Conservation (phyloP, 768 basidiomycete genomes). For the Mycena crocata region DNA sequence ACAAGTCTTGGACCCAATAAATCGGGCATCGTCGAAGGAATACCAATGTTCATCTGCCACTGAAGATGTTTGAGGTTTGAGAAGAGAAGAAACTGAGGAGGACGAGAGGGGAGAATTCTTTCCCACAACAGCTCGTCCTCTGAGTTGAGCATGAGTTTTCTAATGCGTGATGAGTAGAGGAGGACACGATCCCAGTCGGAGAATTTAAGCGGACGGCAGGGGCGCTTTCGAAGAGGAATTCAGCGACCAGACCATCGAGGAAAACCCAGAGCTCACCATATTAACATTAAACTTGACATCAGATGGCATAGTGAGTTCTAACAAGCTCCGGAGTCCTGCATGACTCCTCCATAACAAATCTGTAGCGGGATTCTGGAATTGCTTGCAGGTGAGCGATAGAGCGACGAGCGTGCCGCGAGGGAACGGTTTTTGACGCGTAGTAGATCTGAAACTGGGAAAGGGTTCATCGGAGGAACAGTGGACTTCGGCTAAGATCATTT, state of each 20-base stretch:
- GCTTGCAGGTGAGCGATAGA: not conserved
- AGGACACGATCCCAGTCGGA: not conserved
- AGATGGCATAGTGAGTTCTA: not conserved
- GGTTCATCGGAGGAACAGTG: not conserved
- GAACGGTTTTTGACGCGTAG: too few relatives aligned
- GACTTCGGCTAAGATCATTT: not conserved
- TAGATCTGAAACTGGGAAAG: not conserved
- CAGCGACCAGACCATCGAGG: not conserved
- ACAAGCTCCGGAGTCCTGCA: not conserved
- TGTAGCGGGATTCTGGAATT: not conserved
- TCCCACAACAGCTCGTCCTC: not conserved
- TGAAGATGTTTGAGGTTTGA: not conserved
- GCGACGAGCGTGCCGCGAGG: not conserved
- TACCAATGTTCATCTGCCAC: not conserved
- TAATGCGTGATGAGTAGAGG: not conserved
- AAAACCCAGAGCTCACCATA: not conserved
- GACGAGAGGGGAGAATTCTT: not conserved
- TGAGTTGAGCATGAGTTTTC: not conserved
- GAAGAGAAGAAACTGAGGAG: not conserved
- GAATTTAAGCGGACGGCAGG: not conserved
- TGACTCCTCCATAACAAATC: not conserved
- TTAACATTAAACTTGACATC: too few relatives aligned
- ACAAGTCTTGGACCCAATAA: not conserved
- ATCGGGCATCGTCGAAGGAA: not conserved
- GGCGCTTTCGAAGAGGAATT: not conserved